Conservation (phyloP, 1,284 basidiomycete species). For the Tilletia caries region DNA sequence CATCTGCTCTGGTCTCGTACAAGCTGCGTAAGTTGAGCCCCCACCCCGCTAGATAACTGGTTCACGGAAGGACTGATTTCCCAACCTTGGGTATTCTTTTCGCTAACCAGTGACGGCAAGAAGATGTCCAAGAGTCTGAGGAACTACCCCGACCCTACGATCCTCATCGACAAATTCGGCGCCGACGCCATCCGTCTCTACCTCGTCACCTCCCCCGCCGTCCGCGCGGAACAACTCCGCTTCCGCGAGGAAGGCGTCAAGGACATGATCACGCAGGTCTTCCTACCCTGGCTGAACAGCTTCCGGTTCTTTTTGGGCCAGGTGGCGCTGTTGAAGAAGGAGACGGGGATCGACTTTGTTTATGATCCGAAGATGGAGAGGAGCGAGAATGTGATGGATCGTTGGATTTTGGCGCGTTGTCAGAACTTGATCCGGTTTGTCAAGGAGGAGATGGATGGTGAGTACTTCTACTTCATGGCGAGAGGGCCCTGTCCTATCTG, state of each 20-base stretch:
- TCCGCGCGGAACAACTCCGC: slow-evolving; percentile 92
- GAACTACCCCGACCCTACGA: slow-evolving; percentile 96
- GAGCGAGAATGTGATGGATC: slow-evolving; percentile 93
- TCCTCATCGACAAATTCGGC: slow-evolving; percentile 86
- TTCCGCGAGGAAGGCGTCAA: slow-evolving; percentile 98
- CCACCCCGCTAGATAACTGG: too few relatives aligned
- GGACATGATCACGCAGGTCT: slow-evolving; percentile 88
- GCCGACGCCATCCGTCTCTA: slow-evolving; percentile 97
- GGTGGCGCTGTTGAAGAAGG: slow-evolving; percentile 80
- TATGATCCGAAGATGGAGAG: slow-evolving; percentile 83
- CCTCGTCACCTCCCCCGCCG: slow-evolving; percentile 97
- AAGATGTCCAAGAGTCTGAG: slow-evolving; percentile 99
- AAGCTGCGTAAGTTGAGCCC: slow-evolving; percentile 71
- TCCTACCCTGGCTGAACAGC: slow-evolving; percentile 98
- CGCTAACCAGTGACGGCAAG: slow-evolving; percentile 69
- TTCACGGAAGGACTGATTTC: too few relatives aligned
- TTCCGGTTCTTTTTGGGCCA: slow-evolving; percentile 99
- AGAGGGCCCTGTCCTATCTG: slow-evolving; percentile 54
- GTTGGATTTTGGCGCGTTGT: slow-evolving; percentile 95
- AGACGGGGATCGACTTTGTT: slow-evolving; percentile 72
- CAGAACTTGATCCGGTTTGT: slow-evolving; percentile 93
- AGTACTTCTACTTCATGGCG: too few relatives aligned
- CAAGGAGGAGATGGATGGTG: slow-evolving; percentile 78
- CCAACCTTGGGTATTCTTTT: too few relatives aligned
- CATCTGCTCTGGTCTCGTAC: slow-evolving; percentile 90